These are phyloP conservation scores for Aspergillus ochraceus DNA, from an alignment of 2,329 filamentous ascomycete genomes.

Conservation along the genomic window DNA sequence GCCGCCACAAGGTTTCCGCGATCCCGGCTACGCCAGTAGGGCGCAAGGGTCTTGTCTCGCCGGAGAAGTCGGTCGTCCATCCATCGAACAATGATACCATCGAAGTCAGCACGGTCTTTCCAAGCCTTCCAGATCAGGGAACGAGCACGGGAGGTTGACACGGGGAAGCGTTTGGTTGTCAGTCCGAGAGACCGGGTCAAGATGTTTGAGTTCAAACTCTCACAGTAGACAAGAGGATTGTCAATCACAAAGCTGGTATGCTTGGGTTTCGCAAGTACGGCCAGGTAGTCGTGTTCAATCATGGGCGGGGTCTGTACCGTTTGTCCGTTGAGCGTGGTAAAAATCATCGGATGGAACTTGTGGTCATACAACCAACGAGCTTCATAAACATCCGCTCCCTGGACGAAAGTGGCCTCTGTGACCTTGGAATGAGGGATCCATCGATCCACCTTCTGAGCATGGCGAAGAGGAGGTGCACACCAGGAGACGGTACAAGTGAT, in stretches of 20 bases:
- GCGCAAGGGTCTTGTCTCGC: constrained; percentile 45
- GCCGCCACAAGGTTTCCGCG: constrained; percentile 45
- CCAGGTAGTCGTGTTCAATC: constrained; percentile 51
- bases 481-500: constrained; percentile 56
- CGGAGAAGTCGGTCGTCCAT: constrained; percentile 53
- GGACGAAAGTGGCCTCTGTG: constrained; percentile 55
- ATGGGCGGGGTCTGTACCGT: constrained; percentile 55
- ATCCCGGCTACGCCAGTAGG: constrained; percentile 50
- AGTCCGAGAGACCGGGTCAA: constrained; percentile 34
- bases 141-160: constrained; percentile 51
- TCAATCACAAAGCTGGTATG: constrained; percentile 49
- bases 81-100: constrained; percentile 52
- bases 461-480: constrained; percentile 53
- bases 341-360: constrained; percentile 50
- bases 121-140: constrained; percentile 53
- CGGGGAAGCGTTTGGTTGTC: constrained; percentile 36
- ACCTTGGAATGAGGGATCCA: constrained; percentile 59
- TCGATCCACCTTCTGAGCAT: constrained; percentile 52
- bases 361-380: constrained; percentile 52
- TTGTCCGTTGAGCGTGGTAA: constrained; percentile 52
- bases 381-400: constrained; percentile 54
- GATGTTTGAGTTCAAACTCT: constrained; percentile 35
- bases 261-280: constrained; percentile 45
- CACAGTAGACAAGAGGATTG: constrained; percentile 53
- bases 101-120: constrained; percentile 48